A percentile compares a stretch with the other conserved stretches of the same genome.
phyloP scores from a whole-genome alignment of 1,284 basidiomycete genomes.

The Tranzscheliella williamsii region DNA sequence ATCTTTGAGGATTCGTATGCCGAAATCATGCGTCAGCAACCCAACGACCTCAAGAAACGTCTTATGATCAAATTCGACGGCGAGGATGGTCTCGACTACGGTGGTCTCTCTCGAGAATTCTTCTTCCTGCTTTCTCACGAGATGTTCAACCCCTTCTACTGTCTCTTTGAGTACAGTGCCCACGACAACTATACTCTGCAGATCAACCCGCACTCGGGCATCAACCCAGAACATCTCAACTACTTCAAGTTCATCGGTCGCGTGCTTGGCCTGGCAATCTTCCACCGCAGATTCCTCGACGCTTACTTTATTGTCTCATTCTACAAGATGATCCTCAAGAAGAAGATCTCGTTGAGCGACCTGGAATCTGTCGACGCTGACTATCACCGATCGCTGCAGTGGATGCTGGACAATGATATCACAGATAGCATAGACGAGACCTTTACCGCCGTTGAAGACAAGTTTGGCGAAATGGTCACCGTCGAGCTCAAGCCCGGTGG shows the following conservation, averaged over 20 bases:
- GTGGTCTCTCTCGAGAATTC: constrained; percentile 97
- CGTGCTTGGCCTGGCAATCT: constrained; percentile 90
- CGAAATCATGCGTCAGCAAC: constrained; percentile 90
- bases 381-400: constrained; percentile 84
- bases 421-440: constrained; percentile 60
- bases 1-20: constrained; percentile 96
- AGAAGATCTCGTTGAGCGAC: constrained; percentile 59
- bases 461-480: constrained; percentile 93
- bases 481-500: constrained; percentile 89
- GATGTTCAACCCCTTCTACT: constrained; percentile 76
- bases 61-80: constrained; percentile 99
- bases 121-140: constrained; percentile 99
- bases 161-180: constrained; percentile 97
- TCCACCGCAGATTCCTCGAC: constrained; percentile 97
- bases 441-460: constrained; percentile 76
- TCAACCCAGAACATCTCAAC: constrained; percentile 98
- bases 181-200: constrained; percentile 99
- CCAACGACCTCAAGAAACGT: constrained; percentile 92
- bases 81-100: constrained; percentile 97
- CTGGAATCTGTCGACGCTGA: constrained; percentile 60
- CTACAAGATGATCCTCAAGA: constrained; percentile 85
- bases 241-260: constrained; percentile 99
- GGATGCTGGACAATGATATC: constrained; percentile 72
- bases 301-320: constrained; percentile 98
- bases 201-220: constrained; percentile 94